phyloP scores from a whole-genome alignment of 75 land plant species.

The Pinus albicaulis region DNA sequence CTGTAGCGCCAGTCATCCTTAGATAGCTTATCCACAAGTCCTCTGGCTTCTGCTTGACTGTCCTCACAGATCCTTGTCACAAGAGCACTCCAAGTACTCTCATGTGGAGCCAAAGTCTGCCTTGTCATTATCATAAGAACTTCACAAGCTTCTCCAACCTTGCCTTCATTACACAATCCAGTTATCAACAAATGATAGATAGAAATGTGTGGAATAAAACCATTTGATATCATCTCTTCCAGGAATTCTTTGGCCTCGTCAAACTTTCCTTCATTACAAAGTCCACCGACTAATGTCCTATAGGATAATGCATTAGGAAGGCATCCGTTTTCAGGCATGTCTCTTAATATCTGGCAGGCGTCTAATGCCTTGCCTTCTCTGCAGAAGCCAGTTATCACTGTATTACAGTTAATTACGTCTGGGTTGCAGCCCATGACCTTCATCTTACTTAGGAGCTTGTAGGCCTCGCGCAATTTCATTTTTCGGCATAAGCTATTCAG shows the following conservation, averaged over 20 bases:
- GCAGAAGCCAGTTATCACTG: slow-evolving; percentile 62
- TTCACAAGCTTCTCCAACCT: slow-evolving; percentile 35
- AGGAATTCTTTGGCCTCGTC: slow-evolving; percentile 42
- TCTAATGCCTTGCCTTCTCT: slow-evolving; percentile 53
- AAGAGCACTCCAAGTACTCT: slow-evolving; percentile 40
- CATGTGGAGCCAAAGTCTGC: slow-evolving; percentile 37
- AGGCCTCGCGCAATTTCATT: slow-evolving; percentile 60
- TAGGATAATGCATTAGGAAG: slow-evolving; percentile 63
- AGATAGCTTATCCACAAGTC: not conserved
- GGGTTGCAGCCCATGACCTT: slow-evolving; percentile 65
- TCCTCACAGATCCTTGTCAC: slow-evolving; percentile 36
- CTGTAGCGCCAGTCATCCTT: not conserved
- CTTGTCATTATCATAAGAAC: slow-evolving; percentile 27
- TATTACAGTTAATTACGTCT: slow-evolving; percentile 61
- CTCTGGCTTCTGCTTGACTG: not conserved
- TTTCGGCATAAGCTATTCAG: slow-evolving; percentile 65
- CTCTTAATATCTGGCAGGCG: slow-evolving; percentile 52
- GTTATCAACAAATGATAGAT: slow-evolving; percentile 41
- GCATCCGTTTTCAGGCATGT: slow-evolving; percentile 60
- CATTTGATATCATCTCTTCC: slow-evolving; percentile 51
- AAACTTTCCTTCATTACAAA: slow-evolving; percentile 41
- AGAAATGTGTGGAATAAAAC: slow-evolving; percentile 51
- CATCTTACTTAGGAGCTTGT: slow-evolving; percentile 66
- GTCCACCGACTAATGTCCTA: slow-evolving; percentile 46
- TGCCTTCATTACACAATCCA: slow-evolving; percentile 48